These are phyloP conservation scores for Quercus dentata DNA, from an alignment of 306 rosid genomes.

Conservation along the genomic window DNA sequence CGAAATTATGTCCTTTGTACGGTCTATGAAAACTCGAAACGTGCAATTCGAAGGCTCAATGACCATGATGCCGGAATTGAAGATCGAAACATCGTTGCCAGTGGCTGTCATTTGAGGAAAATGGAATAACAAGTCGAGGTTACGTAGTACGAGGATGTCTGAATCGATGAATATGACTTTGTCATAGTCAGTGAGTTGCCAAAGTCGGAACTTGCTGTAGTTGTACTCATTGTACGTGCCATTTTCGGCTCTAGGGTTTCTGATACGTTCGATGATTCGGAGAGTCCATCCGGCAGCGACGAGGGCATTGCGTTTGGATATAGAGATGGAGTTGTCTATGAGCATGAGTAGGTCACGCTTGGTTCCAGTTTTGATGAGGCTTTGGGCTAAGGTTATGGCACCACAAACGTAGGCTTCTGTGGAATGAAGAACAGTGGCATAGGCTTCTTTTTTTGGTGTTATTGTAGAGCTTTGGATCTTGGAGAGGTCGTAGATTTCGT, in stretches of 20 bases:
- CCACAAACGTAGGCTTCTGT: constrained; percentile 79
- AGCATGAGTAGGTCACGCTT: constrained; percentile 79
- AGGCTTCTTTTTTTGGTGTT: constrained; percentile 67
- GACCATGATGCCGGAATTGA: constrained; percentile 93
- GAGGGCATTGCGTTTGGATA: constrained; percentile 49
- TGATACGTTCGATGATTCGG: constrained; percentile 61
- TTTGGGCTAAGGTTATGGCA: constrained; percentile 77
- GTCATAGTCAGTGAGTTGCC: constrained; percentile 83
- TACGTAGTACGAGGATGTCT: constrained; percentile 75
- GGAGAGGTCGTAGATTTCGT: constrained; percentile 62
- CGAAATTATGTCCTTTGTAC: constrained; percentile 50
- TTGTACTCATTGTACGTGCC: constrained; percentile 87
- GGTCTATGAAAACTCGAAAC: constrained; percentile 51
- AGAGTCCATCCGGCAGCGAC: constrained; percentile 68
- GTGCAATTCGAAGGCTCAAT: constrained; percentile 92
- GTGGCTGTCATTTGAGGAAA: constrained; percentile 86
- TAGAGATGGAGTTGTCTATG: constrained; percentile 64
- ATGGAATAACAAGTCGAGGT: constrained; percentile 79
- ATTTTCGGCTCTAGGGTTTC: constrained; percentile 67
- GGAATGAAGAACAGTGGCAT: constrained; percentile 83
- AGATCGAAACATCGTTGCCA: constrained; percentile 79
- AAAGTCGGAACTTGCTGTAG: constrained; percentile 88
- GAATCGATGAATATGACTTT: constrained; percentile 80
- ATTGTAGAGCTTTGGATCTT: constrained; percentile 40
- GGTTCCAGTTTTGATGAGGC: constrained; percentile 69